Percentiles rank a stretch among this genome's conserved stretches.
phyloP scores from a whole-genome alignment of 805 yeast genomes.

The Huiozyma sinensis region DNA sequence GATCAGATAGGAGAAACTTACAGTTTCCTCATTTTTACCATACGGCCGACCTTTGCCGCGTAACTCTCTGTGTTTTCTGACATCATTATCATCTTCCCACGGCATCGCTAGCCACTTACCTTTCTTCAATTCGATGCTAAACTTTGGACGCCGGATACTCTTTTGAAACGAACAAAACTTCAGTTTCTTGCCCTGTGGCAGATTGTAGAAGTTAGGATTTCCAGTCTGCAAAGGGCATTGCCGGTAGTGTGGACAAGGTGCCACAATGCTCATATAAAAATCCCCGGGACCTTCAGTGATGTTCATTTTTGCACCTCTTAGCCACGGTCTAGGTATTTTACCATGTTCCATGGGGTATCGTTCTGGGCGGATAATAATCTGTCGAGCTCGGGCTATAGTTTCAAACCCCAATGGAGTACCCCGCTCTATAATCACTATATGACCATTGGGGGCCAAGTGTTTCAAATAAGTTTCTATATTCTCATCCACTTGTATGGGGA shows the following conservation, averaged over 20 bases:
- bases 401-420: constrained; percentile 90
- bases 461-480: constrained; percentile 48
- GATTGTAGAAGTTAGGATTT: constrained; percentile 54
- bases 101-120: constrained; percentile 63
- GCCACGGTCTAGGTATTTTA: constrained; percentile 61
- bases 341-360: constrained; percentile 42
- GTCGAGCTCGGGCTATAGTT: constrained; percentile 80
- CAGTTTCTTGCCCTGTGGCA: constrained; percentile 45
- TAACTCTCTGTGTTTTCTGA: constrained; percentile 19
- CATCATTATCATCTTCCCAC: constrained; percentile 59
- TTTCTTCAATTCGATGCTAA: constrained; percentile 69
- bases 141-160: constrained; percentile 66
- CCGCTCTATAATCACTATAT: constrained; percentile 68
- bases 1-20: constrained; percentile 65
- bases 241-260: constrained; percentile 87
- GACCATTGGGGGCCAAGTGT: constrained; percentile 67
- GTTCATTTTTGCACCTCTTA: constrained; percentile 29
- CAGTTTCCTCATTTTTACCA: constrained; percentile 59
- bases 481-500: constrained; percentile 66
- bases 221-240: constrained; percentile 78
- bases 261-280: constrained; percentile 56
- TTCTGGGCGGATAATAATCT: constrained; percentile 81
- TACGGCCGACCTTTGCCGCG: constrained; percentile 70
- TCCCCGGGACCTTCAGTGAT: constrained; percentile 28
- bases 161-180: constrained; percentile 70